Conservation (phyloP, 2,329 filamentous ascomycete genomes). For the Fusarium fujikuroi region DNA sequence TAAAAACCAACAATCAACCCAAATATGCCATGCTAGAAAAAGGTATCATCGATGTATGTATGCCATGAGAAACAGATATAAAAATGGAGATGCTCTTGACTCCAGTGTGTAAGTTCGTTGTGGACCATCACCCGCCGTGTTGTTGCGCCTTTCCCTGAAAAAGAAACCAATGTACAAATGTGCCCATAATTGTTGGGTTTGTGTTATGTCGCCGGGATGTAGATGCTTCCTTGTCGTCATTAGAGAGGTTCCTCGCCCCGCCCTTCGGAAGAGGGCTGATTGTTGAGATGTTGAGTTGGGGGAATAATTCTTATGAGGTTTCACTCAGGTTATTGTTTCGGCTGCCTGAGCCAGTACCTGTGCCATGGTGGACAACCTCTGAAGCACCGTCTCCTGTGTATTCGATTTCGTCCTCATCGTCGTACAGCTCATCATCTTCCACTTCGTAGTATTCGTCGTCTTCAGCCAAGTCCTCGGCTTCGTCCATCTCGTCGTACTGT, state of each 20-base stretch:
- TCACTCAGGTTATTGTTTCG: slow-evolving; percentile 42
- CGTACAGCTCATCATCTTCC: slow-evolving; percentile 44
- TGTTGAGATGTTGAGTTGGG: slow-evolving; percentile 7
- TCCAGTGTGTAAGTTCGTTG: slow-evolving; percentile 34
- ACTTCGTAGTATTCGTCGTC: slow-evolving; percentile 46
- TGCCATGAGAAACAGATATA: slow-evolving; percentile 31
- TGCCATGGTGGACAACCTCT: slow-evolving; percentile 44
- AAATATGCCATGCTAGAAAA: slow-evolving; percentile 31
- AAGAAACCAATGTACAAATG: slow-evolving; percentile 26
- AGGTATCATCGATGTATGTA: slow-evolving; percentile 42
- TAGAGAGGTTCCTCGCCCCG: slow-evolving; percentile 26
- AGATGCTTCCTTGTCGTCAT: slow-evolving; percentile 40
- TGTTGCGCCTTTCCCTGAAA: slow-evolving; percentile 36
- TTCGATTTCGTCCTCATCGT: slow-evolving; percentile 41
- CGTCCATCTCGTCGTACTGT: slow-evolving; percentile 44
- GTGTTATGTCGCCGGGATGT: slow-evolving; percentile 30
- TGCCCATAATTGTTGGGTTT: slow-evolving; percentile 28
- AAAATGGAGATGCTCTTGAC: slow-evolving; percentile 38
- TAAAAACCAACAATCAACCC: slow-evolving; percentile 20
- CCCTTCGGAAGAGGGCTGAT: slow-evolving; percentile 1
- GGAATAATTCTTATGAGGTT: slow-evolving; percentile 39
- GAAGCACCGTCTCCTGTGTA: slow-evolving; percentile 43
- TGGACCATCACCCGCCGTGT: slow-evolving; percentile 37
- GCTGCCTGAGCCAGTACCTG: slow-evolving; percentile 44
- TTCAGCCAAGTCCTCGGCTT: slow-evolving; percentile 39